Evolutionary conservation across 2,329 filamentous ascomycete genomes (phyloP).

Genomic region (Verticillium klebahnii): DNA sequence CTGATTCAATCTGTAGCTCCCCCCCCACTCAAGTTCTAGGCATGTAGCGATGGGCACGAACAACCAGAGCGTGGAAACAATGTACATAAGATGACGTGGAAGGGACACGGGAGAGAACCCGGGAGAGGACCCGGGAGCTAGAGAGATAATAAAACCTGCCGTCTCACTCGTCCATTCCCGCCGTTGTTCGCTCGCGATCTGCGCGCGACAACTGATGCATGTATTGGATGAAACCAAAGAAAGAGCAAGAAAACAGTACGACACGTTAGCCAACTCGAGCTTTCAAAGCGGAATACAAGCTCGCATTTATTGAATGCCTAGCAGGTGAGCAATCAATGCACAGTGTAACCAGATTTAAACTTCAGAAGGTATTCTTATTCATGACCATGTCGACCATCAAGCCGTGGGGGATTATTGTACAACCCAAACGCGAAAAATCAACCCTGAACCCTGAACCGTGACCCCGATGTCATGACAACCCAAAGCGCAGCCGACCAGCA

Average conservation of each 20-base stretch:
- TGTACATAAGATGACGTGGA: background rate
- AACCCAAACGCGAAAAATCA: conserved; percentile 54
- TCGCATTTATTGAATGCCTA: too few relatives aligned
- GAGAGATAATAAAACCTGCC: too few relatives aligned
- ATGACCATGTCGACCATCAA: conserved; percentile 43
- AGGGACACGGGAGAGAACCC: too few relatives aligned
- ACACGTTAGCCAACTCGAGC: too few relatives aligned
- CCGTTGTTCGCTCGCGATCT: too few relatives aligned
- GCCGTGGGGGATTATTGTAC: conserved; percentile 69
- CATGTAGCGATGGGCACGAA: conserved; percentile 3
- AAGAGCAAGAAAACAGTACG: too few relatives aligned
- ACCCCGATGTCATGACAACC: conserved; percentile 81
- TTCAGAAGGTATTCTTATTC: conserved; percentile 55
- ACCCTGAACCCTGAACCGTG: conserved; percentile 72
- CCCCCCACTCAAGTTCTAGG: conserved; percentile 43
- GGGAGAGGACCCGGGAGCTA: too few relatives aligned
- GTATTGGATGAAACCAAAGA: too few relatives aligned
- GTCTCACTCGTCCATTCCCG: too few relatives aligned
- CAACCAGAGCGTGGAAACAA: conserved; percentile 27
- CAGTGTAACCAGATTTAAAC: conserved; percentile 16
- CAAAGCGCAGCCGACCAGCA: conserved; percentile 55
- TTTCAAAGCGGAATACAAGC: too few relatives aligned
- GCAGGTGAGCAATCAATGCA: too few relatives aligned
- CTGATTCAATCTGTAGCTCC: conserved; percentile 32
- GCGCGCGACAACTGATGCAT: too few relatives aligned